A percentile compares a stretch with the other conserved stretches of the same genome.
Evolutionary conservation across 805 yeast species (phyloP).

Genomic region (Brettanomyces anomalus): DNA sequence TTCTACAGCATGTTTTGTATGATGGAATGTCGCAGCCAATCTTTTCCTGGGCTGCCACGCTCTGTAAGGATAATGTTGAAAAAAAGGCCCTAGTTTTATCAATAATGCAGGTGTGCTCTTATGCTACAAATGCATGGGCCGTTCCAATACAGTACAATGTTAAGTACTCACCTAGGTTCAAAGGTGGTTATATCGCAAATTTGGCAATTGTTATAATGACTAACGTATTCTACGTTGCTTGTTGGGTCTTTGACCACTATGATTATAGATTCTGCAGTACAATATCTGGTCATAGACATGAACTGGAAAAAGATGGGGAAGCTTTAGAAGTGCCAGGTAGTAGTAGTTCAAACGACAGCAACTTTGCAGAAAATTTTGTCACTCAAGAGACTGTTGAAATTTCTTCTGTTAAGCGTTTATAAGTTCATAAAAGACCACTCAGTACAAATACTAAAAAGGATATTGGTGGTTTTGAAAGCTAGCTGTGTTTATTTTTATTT

Average conservation of each 20-base stretch:
- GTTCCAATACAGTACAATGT: slow-evolving; percentile 15
- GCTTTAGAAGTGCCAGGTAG: no score
- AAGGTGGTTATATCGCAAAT: slow-evolving; percentile 11
- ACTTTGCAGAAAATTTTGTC: no score
- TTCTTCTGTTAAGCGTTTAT: no score
- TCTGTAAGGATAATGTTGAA: slow-evolving; percentile 15
- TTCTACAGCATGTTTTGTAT: slow-evolving; percentile 16
- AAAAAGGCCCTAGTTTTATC: slow-evolving; percentile 14
- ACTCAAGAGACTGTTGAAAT: no score
- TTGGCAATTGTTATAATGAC: slow-evolving; percentile 6
- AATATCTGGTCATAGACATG: slow-evolving; percentile 13
- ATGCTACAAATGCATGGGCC: slow-evolving; percentile 13
- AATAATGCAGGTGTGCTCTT: slow-evolving; percentile 11
- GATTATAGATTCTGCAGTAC: slow-evolving; percentile 9
- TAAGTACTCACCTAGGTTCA: slow-evolving; percentile 9
- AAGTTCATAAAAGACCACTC: no score
- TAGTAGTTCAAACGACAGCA: no score
- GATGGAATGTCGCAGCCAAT: slow-evolving; percentile 13
- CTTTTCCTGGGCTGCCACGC: slow-evolving; percentile 13
- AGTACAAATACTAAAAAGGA: no score
- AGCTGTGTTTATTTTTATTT: no score
- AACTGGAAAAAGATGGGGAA: no score
- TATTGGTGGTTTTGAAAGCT: no score
- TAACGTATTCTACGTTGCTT: slow-evolving; percentile 7
- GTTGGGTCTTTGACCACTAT: slow-evolving; percentile 11